Evolutionary conservation across 371 early-diverging fungal species (phyloP), one percentile per base, ranked within the genome.

Genomic region (Mucor indicus): DNA sequence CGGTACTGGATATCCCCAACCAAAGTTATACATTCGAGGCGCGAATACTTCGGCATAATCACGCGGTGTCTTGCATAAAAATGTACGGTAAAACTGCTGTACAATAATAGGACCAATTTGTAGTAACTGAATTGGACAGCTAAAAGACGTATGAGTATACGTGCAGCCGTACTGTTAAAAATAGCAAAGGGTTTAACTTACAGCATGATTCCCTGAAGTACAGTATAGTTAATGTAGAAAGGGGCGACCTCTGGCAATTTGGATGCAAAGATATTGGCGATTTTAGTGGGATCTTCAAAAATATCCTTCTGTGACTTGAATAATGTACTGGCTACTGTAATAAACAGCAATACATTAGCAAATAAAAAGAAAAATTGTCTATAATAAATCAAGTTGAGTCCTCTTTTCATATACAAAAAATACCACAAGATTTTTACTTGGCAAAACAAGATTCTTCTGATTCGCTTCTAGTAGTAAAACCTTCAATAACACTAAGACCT

Each of bases 301-400:
- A 89, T 84, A 23, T 90, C 84, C 29, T 79, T 69, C 36, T 92
- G 48, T 12, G 87, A 72, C 36, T 86, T 76, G 66, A 87, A 86
- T 44, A 92, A 61, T 0, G 92, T 88, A 27, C 83, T 80, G 4
- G 90, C 87, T 8, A 93, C 71, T 5, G 89, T 86, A 62, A 91
- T 89, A 10, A 93, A 82, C 42, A 97, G 68, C 31, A 97, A 63
- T 7, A 95, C 86, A 65, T 94, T 97, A 72, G 90, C 85, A 22
- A 95, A 62, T 42, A 86, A 80, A 53, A 93, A 95, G 44, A 87
- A 85, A 63, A 90, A 95, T 67, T 92, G 90, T 59, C 91, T 90
- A 59, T 55, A 55, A 53, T 67, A 67, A 32, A 31, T n/a, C n/a
- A n/a, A n/a, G n/a, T n/a, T n/a, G n/a, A n/a, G n/a, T n/a, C n/a